Base-by-base conservation (phyloP, 768 basidiomycete genomes). In the Trametes gibbosa region DNA sequence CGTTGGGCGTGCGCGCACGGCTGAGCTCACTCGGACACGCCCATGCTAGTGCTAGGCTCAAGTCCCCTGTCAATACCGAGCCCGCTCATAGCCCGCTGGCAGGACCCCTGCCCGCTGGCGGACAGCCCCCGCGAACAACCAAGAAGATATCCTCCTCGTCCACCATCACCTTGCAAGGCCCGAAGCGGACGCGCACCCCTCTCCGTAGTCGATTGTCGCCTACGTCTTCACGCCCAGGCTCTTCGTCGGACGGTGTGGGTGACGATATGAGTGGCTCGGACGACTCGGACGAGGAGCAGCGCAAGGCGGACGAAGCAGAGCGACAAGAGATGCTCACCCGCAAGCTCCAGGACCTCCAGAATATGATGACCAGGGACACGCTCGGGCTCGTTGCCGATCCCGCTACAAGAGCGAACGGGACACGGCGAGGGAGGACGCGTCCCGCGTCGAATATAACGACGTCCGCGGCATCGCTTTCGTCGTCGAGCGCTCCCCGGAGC, bases 311-410 rank as follows among this genome's bases (percentile, higher is more conserved):
- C 63, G 89, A 92, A 65, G 77, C 79, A 27, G 89, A 92, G 68
- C 84, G 89, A 59, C 84, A 86, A 63, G 84, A 88, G 51, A 75
- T 81, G 0, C 69, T 92, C 41, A 82, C 84, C 50, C 80, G 79
- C 60, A 92, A 90, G 68, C 77, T 93, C 12, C 77, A 80, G 47
- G 82, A 87, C 32, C 75, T 93, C 19, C 82, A 90, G 67, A 78
- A 69, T 52, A 83, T 87, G 79, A 87, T 93, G 76, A 90, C 86
- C 1, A 84, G 79, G 59, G 90, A 92, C 47, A 75, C 80, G 21
- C 68, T 93, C 21, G 91, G 91, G 1, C 78, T 94, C 19, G 85
- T 92, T 50, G 66, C 69, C 14, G 76, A 77, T 9, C 53, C 67
- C 17, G 19, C 41, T 14, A 27, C 47, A 14, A 57, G 42, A 35